phyloP scores from a whole-genome alignment of 768 basidiomycete genomes.

The Podaxis sp. region DNA sequence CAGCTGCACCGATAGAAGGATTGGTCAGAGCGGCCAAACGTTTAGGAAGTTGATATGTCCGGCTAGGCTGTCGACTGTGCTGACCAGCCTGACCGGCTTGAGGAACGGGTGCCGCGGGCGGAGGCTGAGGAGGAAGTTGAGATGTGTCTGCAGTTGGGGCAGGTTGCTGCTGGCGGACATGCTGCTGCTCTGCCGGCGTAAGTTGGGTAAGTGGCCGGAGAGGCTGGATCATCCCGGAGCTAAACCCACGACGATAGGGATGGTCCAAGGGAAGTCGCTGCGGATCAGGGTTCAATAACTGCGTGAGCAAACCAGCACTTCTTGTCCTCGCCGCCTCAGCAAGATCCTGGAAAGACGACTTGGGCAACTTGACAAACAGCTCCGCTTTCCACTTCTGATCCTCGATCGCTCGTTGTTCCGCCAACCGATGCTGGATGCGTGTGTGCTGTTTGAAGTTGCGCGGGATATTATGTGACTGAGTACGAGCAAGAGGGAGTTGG shows the following conservation, averaged over 20 bases:
- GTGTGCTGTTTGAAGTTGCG: constrained; percentile 11
- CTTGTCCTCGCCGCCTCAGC: constrained; percentile 25
- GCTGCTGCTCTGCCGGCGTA: constrained; percentile 3
- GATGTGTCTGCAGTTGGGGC: neutral
- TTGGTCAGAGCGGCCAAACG: constrained; percentile 1
- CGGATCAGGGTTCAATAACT: constrained; percentile 71
- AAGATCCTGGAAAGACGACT: constrained; percentile 59
- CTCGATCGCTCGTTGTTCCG: constrained; percentile 41
- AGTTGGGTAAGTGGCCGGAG: constrained; percentile 13
- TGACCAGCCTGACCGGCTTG: neutral
- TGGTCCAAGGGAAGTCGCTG: constrained; percentile 52
- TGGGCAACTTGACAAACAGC: constrained; percentile 69
- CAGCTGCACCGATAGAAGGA: neutral
- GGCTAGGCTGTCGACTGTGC: constrained; percentile 7
- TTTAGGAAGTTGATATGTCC: constrained; percentile 6
- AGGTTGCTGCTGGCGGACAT: neutral
- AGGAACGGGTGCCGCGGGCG: neutral
- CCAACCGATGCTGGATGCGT: constrained; percentile 13
- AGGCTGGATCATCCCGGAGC: constrained; percentile 39
- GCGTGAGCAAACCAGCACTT: constrained; percentile 55
- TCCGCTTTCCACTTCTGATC: constrained; percentile 65
- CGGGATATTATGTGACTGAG: constrained; percentile 23
- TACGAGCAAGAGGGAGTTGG: constrained; percentile 19
- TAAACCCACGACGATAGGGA: constrained; percentile 50
- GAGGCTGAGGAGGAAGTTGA: neutral